These are phyloP conservation scores for Cetraspora pellucida DNA, from an alignment of 192 early-diverging fungal species.

Conservation along the genomic window DNA sequence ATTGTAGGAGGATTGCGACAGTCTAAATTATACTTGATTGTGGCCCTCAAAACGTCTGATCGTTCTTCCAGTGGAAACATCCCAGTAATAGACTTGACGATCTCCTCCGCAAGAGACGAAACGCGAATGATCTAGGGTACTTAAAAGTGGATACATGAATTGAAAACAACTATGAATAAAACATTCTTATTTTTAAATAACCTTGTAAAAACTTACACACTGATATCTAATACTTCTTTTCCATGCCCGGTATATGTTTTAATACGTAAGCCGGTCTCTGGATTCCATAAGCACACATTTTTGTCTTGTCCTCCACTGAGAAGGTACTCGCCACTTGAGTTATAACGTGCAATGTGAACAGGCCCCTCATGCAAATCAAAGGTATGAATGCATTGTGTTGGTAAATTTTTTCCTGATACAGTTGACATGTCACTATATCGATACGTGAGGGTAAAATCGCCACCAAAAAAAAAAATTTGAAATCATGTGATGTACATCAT, in stretches of 20 bases:
- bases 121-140: constrained; percentile 59
- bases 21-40: constrained; percentile 52
- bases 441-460: not conserved
- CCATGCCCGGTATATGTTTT: constrained; percentile 86
- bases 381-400: not conserved
- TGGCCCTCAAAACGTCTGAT: constrained; percentile 81
- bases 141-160: constrained; percentile 11
- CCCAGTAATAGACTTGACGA: constrained; percentile 83
- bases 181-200: not conserved
- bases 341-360: constrained; percentile 51
- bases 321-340: constrained; percentile 76
- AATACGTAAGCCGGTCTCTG: constrained; percentile 65
- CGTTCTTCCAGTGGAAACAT: constrained; percentile 72
- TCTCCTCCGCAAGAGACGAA: constrained; percentile 85
- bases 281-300: constrained; percentile 69
- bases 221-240: constrained; percentile 74
- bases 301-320: constrained; percentile 82
- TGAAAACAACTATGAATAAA: not conserved
- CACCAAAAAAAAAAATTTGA: too few species aligned
- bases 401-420: not conserved
- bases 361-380: constrained; percentile 3
- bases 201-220: constrained; percentile 53
- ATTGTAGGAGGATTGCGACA: not conserved
- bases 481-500: too few species aligned
- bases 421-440: not conserved